Evolutionary conservation across 768 basidiomycete genomes (phyloP).

Genomic region (Xanthoconium purpureum): DNA sequence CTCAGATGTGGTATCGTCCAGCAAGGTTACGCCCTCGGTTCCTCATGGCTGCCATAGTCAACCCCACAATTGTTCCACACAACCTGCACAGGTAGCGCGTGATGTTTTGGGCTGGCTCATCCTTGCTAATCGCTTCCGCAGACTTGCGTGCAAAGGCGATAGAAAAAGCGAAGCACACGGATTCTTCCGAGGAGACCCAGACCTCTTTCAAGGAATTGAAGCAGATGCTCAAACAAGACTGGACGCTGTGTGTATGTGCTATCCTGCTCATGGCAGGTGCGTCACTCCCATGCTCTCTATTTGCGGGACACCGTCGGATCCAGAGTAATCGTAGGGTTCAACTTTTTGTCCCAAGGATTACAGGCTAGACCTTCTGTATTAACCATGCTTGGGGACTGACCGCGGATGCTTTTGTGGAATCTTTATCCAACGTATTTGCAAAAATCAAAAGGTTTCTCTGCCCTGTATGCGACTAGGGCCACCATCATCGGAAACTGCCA

Average conservation of each 20-base stretch:
- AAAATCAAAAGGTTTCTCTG: constrained; percentile 55
- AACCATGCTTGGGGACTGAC: neutral
- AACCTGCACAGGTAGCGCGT: constrained; percentile 56
- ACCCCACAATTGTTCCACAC: constrained; percentile 54
- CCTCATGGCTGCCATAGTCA: constrained; percentile 80
- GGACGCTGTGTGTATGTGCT: constrained; percentile 80
- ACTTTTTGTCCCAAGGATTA: constrained; percentile 75
- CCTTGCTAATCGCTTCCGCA: constrained; percentile 70
- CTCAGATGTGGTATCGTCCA: constrained; percentile 84
- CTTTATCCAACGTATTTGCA: constrained; percentile 79
- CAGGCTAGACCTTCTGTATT: constrained; percentile 37
- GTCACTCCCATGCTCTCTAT: constrained; percentile 1
- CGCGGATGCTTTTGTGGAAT: constrained; percentile 39
- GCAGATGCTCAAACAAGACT: constrained; percentile 79
- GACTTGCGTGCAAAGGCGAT: constrained; percentile 60
- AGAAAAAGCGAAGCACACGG: constrained; percentile 39
- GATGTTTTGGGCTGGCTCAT: constrained; percentile 79
- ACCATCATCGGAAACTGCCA: constrained; percentile 71
- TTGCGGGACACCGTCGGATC: neutral
- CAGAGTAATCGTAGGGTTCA: constrained; percentile 48
- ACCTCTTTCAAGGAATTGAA: constrained; percentile 71
- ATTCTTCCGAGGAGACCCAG: constrained; percentile 51
- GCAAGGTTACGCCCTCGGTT: constrained; percentile 90
- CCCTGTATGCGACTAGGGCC: constrained; percentile 61
- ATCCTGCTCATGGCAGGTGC: constrained; percentile 72